Evolutionary conservation across 768 basidiomycete genomes (phyloP).

Genomic region (Albatrellus ellisii): DNA sequence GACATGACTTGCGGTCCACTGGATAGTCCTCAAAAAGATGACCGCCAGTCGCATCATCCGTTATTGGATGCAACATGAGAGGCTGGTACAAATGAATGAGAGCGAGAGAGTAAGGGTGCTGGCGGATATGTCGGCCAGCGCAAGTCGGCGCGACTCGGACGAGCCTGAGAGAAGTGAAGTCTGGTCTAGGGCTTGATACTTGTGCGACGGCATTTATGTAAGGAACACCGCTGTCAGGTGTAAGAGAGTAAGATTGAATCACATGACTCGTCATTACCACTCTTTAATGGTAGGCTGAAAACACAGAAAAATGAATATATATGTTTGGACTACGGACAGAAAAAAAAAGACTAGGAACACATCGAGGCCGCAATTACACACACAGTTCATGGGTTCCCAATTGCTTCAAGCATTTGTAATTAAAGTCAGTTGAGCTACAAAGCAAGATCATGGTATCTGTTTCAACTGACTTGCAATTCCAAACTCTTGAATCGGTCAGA

Average conservation of each 20-base stretch:
- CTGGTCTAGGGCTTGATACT: neutral
- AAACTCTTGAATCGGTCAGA: too few species aligned
- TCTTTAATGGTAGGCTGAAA: neutral
- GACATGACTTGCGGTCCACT: constrained; percentile 30
- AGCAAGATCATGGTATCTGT: too few species aligned
- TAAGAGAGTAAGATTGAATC: neutral
- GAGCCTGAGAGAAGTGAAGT: neutral
- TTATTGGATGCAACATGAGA: neutral
- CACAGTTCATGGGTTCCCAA: too few species aligned
- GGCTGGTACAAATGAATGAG: neutral
- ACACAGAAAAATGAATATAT: neutral
- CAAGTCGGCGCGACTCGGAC: neutral
- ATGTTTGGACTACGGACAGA: too few species aligned
- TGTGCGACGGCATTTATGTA: neutral
- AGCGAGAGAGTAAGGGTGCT: neutral
- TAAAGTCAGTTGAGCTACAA: too few species aligned
- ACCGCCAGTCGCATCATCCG: neutral
- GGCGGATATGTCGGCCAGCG: neutral
- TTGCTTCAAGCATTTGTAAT: too few species aligned
- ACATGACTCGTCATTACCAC: neutral
- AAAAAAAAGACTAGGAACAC: too few species aligned
- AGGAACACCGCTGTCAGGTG: neutral
- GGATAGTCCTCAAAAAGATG: constrained; percentile 21
- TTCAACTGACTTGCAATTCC: too few species aligned
- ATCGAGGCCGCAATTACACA: too few species aligned